Percentiles rank a stretch among this genome's conserved stretches.
These are phyloP conservation scores for Chrysophaeum taylorii DNA, from an alignment of 352 stramenopile genomes.

Conservation along the genomic window DNA sequence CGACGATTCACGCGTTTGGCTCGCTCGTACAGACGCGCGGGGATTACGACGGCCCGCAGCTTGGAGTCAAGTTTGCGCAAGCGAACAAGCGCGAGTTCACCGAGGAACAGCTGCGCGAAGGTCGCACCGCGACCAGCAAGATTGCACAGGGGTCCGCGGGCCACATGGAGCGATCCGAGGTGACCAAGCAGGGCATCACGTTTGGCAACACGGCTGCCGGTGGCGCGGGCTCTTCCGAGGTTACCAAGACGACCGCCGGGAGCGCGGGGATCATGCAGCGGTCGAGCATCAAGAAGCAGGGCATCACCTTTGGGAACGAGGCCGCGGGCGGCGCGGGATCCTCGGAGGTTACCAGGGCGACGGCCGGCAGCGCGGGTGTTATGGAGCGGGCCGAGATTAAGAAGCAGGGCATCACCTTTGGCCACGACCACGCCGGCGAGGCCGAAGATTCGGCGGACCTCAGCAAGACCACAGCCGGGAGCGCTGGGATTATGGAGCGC, in stretches of 20 bases:
- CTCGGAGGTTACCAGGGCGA: constrained; percentile 17
- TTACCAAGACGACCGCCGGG: constrained; percentile 20
- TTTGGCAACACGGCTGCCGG: background rate
- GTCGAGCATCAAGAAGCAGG: constrained; percentile 10
- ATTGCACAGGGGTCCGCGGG: constrained; percentile 13
- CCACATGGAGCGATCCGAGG: constrained; percentile 21
- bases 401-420: constrained; percentile 21
- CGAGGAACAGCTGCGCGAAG: constrained; percentile 4
- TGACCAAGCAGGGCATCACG: constrained; percentile 18
- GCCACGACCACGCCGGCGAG: background rate
- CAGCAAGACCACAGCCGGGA: constrained; percentile 21
- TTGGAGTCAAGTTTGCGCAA: constrained; percentile 14
- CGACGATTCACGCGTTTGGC: constrained; percentile 21
- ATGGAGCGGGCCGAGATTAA: constrained; percentile 24
- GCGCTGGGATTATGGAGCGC: constrained; percentile 22
- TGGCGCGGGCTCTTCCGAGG: background rate
- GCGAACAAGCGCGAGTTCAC: constrained; percentile 19
- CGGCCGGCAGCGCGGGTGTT: constrained; percentile 10
- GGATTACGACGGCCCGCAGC: constrained; percentile 8
- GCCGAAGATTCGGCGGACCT: background rate
- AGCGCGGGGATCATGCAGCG: constrained; percentile 22
- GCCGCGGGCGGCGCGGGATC: background rate
- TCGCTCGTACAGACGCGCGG: background rate
- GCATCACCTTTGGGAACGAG: constrained; percentile 20
- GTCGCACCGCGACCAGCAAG: constrained; percentile 15